Evolutionary conservation across 2,329 filamentous ascomycete genomes (phyloP), one percentile per base, ranked within the genome.

Genomic region (Graphiopsis chlorocephala): DNA sequence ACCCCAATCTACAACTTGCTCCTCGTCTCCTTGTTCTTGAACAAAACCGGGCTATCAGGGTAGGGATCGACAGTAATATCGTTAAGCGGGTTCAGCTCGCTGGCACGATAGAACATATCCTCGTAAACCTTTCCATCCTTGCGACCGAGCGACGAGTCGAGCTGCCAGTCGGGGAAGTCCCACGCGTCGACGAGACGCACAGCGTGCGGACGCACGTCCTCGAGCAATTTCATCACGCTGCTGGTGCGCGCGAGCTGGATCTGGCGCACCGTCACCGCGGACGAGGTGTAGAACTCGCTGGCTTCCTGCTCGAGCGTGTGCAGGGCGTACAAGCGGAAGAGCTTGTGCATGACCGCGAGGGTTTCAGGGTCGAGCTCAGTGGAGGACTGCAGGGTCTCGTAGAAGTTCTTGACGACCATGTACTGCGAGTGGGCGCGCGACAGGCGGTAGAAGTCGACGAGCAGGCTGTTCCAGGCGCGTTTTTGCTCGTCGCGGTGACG

Each of bases 331-430:
- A 90, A 84, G 15, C 86, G 84, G 84, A 89, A 90, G 35, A 90
- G 82, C 71, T 87, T 87, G 78, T 87, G 85, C 70, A 92, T 78
- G 11, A 91, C 73, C 0, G 77, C 76, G 15, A 84, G 78, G 0
- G 88, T 90, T 63, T 83, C 81, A 0, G 81, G 72, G 72, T 88
- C 86, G 31, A 91, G 78, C 17, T 84, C 80, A 14, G 81, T 75
- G n/a, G 77, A 77, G 5, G 82, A 81, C 42, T 87, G 85, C 23
- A 94, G 85, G 1, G 85, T 81, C 4, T 87, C 82, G 78, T 95
- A 91, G 80, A 92, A 93, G 80, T 88, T 90, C 82, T 90, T 92
- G 68, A 92, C 89, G 0, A 92, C 84, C 70, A 92, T 84, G 77
- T 92, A 92, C 76, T 93, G 89, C 0, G 88, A 89, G 75, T 91